Conservation (phyloP, 225 moss, liverwort and hornwort genomes). For the Bryoerythrophyllum caledonicum region DNA sequence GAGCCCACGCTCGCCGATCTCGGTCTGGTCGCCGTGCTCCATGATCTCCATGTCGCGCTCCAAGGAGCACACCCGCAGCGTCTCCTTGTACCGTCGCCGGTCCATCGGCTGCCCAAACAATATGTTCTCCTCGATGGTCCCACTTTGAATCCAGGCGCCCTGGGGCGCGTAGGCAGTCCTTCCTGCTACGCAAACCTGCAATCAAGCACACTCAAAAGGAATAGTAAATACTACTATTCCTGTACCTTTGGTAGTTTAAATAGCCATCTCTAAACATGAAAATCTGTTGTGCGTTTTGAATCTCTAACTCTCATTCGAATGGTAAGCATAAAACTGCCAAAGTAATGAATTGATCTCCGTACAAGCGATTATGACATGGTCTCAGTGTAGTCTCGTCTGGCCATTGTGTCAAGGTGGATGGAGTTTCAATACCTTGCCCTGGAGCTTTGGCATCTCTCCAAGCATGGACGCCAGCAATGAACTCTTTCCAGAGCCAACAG, state of each 20-base stretch:
- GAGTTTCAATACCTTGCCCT: constrained; percentile 42
- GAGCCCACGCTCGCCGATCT: constrained; percentile 72
- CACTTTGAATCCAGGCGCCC: constrained; percentile 72
- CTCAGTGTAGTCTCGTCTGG: too few species aligned
- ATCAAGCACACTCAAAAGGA: not conserved
- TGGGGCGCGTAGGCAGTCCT: constrained; percentile 66
- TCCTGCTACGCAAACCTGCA: constrained; percentile 61
- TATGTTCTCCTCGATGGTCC: constrained; percentile 67
- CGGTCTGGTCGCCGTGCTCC: constrained; percentile 44
- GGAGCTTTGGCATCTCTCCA: constrained; percentile 58
- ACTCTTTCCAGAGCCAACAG: constrained; percentile 70
- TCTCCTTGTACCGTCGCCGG: constrained; percentile 37
- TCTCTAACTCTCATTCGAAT: too few species aligned
- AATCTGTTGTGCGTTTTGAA: too few species aligned
- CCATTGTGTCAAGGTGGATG: not conserved
- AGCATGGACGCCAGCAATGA: constrained; percentile 59
- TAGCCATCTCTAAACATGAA: too few species aligned
- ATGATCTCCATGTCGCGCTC: constrained; percentile 51
- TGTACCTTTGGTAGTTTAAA: too few species aligned
- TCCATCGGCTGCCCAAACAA: constrained; percentile 61
- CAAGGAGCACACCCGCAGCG: constrained; percentile 53
- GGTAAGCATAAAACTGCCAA: too few species aligned
- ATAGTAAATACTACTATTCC: too few species aligned
- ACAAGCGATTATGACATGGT: too few species aligned
- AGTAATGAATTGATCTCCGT: too few species aligned